Base-by-base conservation (phyloP, 495 filamentous ascomycete species). In the Podospora bellae-mahoneyi region DNA sequence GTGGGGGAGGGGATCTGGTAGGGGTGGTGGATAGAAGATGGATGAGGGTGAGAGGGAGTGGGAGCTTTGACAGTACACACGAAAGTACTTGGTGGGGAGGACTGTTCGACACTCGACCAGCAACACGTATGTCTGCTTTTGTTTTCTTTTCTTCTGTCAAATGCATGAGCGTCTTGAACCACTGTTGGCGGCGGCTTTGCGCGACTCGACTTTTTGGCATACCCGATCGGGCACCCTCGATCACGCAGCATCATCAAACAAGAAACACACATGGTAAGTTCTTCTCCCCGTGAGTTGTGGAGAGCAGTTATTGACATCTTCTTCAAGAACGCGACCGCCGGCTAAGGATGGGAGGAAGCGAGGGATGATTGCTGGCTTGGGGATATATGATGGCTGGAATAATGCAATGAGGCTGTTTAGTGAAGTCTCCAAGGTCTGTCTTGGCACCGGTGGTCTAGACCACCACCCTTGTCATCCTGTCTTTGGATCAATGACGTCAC, bases 161-260 rank as follows among this genome's bases (percentile, higher is more conserved):
- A 75, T 62, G 70, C 71, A 67, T 79, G 75, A 58, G 67, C 81
- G 80, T 26, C 23, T 85, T 78, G 19, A 84, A 71, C 23, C 23
- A 23, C 48, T 77, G 74, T 60, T 80, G 74, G 16, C 75, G 73
- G 27, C 77, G 76, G 3, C 72, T 69, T 71, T 74, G 23, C 10
- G 1, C 55, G n/a, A 58, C 55, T 58, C 19, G 55, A 18, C 18
- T 58, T 19, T 71, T 26, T 3, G 15, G 18, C 23, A 23, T 23
- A 0, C 23, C 23, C 23, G 23, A 23, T 23, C 23, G 1, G 23
- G 23, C 23, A 23, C 23, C 10, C n/a, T 13, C 16, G 5, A 7
- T 26, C 39, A n/a, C 4, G 9, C 39, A 13, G 39, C 39, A 6
- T 13, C 39, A 48, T 16, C 6, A 48, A 16, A 3, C 18, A 16